A percentile compares a stretch with the other conserved stretches of the same genome.
Conservation (phyloP, 2,329 filamentous ascomycete genomes). For the Graphilbum ipis-grandicollis region DNA sequence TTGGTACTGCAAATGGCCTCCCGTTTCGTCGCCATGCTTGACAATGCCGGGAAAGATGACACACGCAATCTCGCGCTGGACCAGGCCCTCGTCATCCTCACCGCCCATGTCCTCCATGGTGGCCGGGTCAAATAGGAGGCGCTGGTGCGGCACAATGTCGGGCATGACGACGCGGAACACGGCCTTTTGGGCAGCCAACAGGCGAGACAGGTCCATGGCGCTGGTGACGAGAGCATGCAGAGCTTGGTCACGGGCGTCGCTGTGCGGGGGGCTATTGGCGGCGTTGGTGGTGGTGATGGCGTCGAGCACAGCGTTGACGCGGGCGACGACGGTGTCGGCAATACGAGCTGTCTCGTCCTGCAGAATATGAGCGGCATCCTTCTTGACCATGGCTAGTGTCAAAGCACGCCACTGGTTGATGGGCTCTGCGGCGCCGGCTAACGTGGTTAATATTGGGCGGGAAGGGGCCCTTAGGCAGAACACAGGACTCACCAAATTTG, state of each 20-base stretch:
- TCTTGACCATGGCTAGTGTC: conserved; percentile 42
- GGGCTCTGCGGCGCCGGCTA: conserved; percentile 12
- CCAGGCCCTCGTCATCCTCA: conserved; percentile 22
- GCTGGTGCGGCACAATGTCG: conserved; percentile 31
- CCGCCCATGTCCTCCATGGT: conserved; percentile 52
- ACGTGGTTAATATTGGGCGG: too few relatives aligned
- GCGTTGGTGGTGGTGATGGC: conserved; percentile 22
- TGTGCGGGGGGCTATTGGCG: conserved; percentile 1
- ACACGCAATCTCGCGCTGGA: conserved; percentile 37
- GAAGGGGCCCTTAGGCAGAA: too few relatives aligned
- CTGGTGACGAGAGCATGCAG: conserved; percentile 33
- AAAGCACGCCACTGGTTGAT: conserved; percentile 50
- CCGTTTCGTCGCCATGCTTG: conserved; percentile 48
- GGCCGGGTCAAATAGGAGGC: conserved; percentile 34
- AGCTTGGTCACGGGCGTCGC: conserved; percentile 26
- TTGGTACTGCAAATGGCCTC: conserved; percentile 38
- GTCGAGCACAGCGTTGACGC: conserved; percentile 31
- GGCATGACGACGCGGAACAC: conserved; percentile 40
- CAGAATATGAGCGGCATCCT: conserved; percentile 29
- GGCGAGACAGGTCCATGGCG: conserved; percentile 37
- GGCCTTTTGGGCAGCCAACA: conserved; percentile 41
- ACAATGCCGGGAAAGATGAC: conserved; percentile 47
- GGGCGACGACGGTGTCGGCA: conserved; percentile 24
- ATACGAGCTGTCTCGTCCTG: conserved; percentile 25
- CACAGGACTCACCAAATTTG: conserved; percentile 22